phyloP scores from a whole-genome alignment of 345 rosid species.

The Anacardium occidentale region DNA sequence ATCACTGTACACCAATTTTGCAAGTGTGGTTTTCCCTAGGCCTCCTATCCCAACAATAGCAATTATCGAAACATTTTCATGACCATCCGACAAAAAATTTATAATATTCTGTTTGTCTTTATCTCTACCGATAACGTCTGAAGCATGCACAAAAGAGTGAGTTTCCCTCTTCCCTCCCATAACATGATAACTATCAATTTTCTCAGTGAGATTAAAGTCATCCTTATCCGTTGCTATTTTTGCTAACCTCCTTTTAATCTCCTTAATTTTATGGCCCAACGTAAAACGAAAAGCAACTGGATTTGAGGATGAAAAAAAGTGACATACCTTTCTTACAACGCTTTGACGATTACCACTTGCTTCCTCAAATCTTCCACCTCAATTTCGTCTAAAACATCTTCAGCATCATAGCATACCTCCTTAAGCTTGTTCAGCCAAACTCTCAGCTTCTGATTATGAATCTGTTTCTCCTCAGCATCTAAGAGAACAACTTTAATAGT shows the following conservation, averaged over 20 bases:
- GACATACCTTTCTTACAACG: neutral
- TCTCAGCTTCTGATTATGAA: neutral
- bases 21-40: too few relatives aligned
- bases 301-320: neutral
- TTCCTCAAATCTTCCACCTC: neutral
- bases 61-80: too few relatives aligned
- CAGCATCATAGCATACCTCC: slow-evolving; percentile 16
- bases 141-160: neutral
- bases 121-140: too few relatives aligned
- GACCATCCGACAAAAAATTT: too few relatives aligned
- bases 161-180: neutral
- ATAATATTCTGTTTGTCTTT: too few relatives aligned
- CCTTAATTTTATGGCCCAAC: neutral
- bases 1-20: too few relatives aligned
- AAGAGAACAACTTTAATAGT: slow-evolving; percentile 7
- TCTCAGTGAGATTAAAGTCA: neutral
- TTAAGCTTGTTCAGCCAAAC: slow-evolving; percentile 17
- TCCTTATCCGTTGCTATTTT: neutral
- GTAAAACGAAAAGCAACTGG: slow-evolving; percentile 5
- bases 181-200: too few relatives aligned
- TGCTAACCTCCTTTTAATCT: slow-evolving; percentile 1
- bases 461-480: slow-evolving; percentile 11
- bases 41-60: too few relatives aligned
- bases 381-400: slow-evolving; percentile 5
- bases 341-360: neutral